Evolutionary conservation across 2,329 filamentous ascomycete species (phyloP).

Genomic region (Fusarium sp.): DNA sequence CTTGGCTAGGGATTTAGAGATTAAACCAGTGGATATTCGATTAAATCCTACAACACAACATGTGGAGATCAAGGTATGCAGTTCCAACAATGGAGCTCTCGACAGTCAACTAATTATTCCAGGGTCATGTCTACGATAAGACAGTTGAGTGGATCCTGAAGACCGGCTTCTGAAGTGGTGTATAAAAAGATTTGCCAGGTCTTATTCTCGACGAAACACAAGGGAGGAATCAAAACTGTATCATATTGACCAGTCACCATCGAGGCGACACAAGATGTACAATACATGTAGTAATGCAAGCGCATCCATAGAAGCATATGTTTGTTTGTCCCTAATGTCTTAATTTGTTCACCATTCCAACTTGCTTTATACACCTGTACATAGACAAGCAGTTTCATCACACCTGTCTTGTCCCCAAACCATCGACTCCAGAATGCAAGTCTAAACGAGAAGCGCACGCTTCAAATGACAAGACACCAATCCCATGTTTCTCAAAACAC

Average conservation of each 20-base stretch:
- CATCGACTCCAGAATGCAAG: slow-evolving; percentile 48
- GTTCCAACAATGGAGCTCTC: neutral
- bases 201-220: neutral
- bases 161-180: slow-evolving; percentile 49
- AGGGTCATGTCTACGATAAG: slow-evolving; percentile 52
- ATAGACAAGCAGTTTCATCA: slow-evolving; percentile 38
- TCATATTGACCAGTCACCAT: slow-evolving; percentile 43
- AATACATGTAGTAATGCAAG: slow-evolving; percentile 48
- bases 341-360: slow-evolving; percentile 43
- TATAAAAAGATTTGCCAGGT: neutral
- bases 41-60: slow-evolving; percentile 75
- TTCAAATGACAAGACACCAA: slow-evolving; percentile 44
- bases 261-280: slow-evolving; percentile 43
- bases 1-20: slow-evolving; percentile 67
- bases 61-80: slow-evolving; percentile 75
- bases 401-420: slow-evolving; percentile 38
- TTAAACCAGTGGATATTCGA: slow-evolving; percentile 66
- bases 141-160: slow-evolving; percentile 50
- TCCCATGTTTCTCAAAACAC: slow-evolving; percentile 44
- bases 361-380: slow-evolving; percentile 42
- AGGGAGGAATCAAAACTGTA: slow-evolving; percentile 41
- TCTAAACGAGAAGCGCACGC: slow-evolving; percentile 46
- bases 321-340: slow-evolving; percentile 43
- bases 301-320: slow-evolving; percentile 39
- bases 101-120: slow-evolving; percentile 5